These are phyloP conservation scores for Globisporangium mamillatum DNA, from an alignment of 352 stramenopile genomes.

Conservation along the genomic window DNA sequence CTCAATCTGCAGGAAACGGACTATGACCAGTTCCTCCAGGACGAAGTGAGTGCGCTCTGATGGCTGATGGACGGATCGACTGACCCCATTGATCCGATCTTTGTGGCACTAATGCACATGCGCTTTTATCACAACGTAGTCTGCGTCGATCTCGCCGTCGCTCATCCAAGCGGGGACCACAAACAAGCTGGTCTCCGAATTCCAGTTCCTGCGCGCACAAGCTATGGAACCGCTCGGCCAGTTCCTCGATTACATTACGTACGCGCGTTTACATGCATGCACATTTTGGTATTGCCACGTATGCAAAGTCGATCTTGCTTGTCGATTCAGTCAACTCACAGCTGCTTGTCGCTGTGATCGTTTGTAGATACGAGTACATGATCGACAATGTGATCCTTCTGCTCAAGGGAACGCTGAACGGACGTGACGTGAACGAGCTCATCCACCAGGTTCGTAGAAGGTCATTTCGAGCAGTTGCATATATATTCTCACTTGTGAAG, in stretches of 20 bases:
- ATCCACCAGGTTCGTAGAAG: constrained; percentile 80
- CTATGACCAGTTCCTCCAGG: constrained; percentile 95
- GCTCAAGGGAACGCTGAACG: constrained; percentile 97
- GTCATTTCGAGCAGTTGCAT: neutral
- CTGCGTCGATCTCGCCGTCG: constrained; percentile 53
- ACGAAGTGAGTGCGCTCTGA: constrained; percentile 68
- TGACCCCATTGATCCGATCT: constrained; percentile 12
- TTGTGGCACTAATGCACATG: constrained; percentile 28
- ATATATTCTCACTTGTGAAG: neutral
- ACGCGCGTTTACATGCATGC: constrained; percentile 22
- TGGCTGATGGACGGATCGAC: constrained; percentile 11
- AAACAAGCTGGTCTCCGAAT: constrained; percentile 93
- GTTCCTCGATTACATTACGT: constrained; percentile 99
- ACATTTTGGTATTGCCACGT: neutral
- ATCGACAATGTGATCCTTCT: constrained; percentile 99
- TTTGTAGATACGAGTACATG: constrained; percentile 97
- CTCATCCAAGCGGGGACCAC: constrained; percentile 85
- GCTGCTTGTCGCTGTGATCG: neutral
- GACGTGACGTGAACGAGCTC: constrained; percentile 96
- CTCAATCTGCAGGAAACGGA: constrained; percentile 98
- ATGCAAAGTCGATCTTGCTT: neutral
- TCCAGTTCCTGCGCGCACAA: constrained; percentile 96
- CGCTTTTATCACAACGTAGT: constrained; percentile 28
- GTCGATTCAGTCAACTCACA: neutral
- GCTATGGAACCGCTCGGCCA: constrained; percentile 94